Evolutionary conservation across 169 alveolate species (phyloP).

Genomic region (Toxoplasma gondii): DNA sequence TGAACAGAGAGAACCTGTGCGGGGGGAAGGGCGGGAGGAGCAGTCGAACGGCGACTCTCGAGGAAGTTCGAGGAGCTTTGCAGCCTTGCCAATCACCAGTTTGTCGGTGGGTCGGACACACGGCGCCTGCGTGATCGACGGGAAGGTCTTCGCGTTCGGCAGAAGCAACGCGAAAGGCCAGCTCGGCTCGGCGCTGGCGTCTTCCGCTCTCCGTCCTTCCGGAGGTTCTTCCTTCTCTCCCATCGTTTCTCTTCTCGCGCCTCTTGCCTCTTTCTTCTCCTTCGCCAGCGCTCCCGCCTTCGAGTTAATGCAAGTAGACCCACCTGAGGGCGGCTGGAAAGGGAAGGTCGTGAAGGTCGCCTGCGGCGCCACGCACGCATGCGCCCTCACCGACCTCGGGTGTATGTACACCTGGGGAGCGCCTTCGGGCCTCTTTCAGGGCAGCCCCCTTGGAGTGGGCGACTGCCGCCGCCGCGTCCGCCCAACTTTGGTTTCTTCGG

Average conservation of each 20-base stretch:
- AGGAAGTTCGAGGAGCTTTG: background rate
- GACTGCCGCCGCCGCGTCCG: background rate
- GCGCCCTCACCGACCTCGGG: constrained; percentile 26
- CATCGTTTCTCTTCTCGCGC: background rate
- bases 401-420: constrained; percentile 31
- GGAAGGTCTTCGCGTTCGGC: background rate
- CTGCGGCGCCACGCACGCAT: constrained; percentile 8
- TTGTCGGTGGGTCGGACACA: background rate
- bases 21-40: no score
- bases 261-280: background rate
- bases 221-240: background rate
- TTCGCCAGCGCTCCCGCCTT: background rate
- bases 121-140: background rate
- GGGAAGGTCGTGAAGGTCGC: constrained; percentile 11
- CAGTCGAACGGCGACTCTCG: no score
- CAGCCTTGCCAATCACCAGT: background rate
- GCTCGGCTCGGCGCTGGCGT: background rate
- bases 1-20: background rate
- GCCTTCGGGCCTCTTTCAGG: background rate
- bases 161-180: background rate
- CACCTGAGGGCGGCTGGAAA: background rate
- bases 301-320: background rate
- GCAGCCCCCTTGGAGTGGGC: background rate
- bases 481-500: background rate
- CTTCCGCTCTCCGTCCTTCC: no score